Percentiles rank a stretch among this genome's conserved stretches.
Evolutionary conservation across 768 basidiomycete species (phyloP).

Genomic region (Phallus indusiatus): DNA sequence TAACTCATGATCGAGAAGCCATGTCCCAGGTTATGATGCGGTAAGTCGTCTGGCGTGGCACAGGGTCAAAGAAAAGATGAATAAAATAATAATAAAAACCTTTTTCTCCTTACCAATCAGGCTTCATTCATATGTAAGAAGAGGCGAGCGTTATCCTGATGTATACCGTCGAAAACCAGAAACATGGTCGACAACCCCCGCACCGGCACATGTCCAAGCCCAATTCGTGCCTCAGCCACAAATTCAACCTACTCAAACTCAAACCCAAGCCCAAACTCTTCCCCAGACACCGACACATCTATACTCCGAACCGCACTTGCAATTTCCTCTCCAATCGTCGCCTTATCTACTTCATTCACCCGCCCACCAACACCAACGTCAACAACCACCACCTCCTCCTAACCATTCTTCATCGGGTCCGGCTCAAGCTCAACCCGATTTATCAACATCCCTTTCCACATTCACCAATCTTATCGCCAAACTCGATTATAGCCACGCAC

Average conservation of each 20-base stretch:
- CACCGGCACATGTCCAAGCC: slow-evolving; percentile 33
- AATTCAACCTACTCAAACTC: slow-evolving; percentile 17
- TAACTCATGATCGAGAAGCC: slow-evolving; percentile 59
- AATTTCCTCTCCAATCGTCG: not conserved
- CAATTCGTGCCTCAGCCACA: not conserved
- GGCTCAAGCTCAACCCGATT: slow-evolving; percentile 4
- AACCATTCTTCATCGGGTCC: not conserved
- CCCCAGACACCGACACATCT: slow-evolving; percentile 9
- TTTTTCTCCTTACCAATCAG: slow-evolving; percentile 24
- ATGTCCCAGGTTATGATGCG: slow-evolving; percentile 63
- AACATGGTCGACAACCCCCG: slow-evolving; percentile 62
- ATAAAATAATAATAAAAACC: not conserved
- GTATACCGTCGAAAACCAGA: slow-evolving; percentile 30
- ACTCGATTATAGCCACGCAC: slow-evolving; percentile 14
- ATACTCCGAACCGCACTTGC: not conserved
- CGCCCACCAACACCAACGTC: not conserved
- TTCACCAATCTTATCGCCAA: slow-evolving; percentile 42
- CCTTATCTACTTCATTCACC: not conserved
- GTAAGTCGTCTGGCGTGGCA: slow-evolving; percentile 32
- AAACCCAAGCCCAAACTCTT: slow-evolving; percentile 15
- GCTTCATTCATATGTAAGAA: slow-evolving; percentile 57
- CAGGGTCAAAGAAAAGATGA: not conserved
- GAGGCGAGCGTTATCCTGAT: slow-evolving; percentile 61
- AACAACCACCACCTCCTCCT: not conserved
- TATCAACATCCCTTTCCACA: slow-evolving; percentile 28